Percentiles rank a stretch among this genome's conserved stretches.
Evolutionary conservation across 2,329 filamentous ascomycete genomes (phyloP).

Genomic region (Graphiopsis chlorocephala): DNA sequence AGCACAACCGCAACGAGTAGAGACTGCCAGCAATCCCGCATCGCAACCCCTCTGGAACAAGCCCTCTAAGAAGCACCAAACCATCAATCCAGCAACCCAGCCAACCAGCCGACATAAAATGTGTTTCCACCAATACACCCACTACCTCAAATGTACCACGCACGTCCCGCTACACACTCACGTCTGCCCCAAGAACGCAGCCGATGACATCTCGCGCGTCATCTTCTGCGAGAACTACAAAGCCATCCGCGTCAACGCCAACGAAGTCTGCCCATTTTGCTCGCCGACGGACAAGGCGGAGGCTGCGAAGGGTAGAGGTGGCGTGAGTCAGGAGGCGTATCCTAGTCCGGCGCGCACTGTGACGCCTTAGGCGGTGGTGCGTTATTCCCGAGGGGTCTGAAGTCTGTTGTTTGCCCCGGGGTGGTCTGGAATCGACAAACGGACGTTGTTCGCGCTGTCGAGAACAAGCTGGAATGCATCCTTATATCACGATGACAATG

Average conservation of each 20-base stretch:
- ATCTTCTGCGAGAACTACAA: constrained; percentile 35
- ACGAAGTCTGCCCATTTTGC: constrained; percentile 5
- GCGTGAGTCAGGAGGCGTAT: not conserved
- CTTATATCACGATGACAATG: too few relatives aligned
- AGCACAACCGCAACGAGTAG: not conserved
- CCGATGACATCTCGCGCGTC: constrained; percentile 27
- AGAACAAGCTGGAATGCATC: not conserved
- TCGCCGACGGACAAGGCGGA: not conserved
- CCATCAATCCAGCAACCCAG: not conserved
- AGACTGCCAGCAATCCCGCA: not conserved
- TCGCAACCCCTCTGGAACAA: not conserved
- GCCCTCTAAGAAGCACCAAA: not conserved
- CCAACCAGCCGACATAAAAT: constrained; percentile 17
- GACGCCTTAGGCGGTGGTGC: not conserved
- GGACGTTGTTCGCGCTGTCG: not conserved
- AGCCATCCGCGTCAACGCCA: constrained; percentile 20
- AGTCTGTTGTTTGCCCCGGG: too few relatives aligned
- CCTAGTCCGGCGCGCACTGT: constrained; percentile 8
- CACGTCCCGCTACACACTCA: constrained; percentile 33
- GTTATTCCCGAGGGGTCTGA: not conserved
- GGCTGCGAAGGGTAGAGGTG: not conserved
- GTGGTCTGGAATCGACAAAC: not conserved
- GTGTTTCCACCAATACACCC: constrained; percentile 36
- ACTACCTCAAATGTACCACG: constrained; percentile 28
- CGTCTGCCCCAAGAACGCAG: constrained; percentile 31